These are phyloP conservation scores for Calonectria leucothoes DNA, from an alignment of 2,329 filamentous ascomycete species.

Conservation along the genomic window DNA sequence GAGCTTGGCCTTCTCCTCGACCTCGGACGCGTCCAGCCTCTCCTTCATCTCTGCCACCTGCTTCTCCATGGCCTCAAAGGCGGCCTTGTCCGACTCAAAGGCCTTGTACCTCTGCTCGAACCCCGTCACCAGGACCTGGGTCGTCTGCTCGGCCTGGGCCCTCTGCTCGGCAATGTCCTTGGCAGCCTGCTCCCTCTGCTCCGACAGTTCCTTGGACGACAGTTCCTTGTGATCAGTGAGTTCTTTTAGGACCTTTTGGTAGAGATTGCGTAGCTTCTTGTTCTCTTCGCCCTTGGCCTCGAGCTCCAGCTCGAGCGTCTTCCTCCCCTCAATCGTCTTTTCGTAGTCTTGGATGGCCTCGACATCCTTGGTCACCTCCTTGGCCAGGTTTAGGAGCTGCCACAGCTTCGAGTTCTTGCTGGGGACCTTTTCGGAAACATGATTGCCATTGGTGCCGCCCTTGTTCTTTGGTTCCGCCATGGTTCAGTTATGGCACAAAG, in stretches of 20 bases:
- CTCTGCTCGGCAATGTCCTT: conserved; percentile 40
- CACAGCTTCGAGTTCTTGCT: conserved; percentile 39
- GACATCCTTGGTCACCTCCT: conserved; percentile 42
- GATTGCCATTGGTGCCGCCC: conserved; percentile 35
- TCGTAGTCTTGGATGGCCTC: conserved; percentile 43
- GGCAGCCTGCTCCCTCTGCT: conserved; percentile 39
- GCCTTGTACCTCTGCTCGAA: conserved; percentile 41
- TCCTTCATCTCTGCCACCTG: conserved; percentile 57
- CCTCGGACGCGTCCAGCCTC: conserved; percentile 51
- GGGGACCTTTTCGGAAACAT: conserved; percentile 25
- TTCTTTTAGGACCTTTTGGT: conserved; percentile 38
- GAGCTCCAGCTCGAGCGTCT: conserved; percentile 38
- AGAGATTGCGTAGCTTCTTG: conserved; percentile 40
- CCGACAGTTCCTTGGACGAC: conserved; percentile 37
- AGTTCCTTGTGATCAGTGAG: conserved; percentile 36
- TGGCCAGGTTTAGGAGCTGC: conserved; percentile 41
- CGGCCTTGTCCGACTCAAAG: conserved; percentile 40
- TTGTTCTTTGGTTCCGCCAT: conserved; percentile 46
- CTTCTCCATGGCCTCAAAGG: conserved; percentile 56
- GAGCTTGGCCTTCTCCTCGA: conserved; percentile 53
- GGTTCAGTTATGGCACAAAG: conserved; percentile 14
- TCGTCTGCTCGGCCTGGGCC: conserved; percentile 31
- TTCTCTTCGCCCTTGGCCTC: conserved; percentile 36
- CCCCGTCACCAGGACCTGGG: conserved; percentile 34
- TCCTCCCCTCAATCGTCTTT: conserved; percentile 34